A percentile compares a stretch with the other conserved stretches of the same genome.
These are phyloP conservation scores for Umbelopsis vinacea DNA, from an alignment of 192 early-diverging fungal genomes.

Conservation along the genomic window DNA sequence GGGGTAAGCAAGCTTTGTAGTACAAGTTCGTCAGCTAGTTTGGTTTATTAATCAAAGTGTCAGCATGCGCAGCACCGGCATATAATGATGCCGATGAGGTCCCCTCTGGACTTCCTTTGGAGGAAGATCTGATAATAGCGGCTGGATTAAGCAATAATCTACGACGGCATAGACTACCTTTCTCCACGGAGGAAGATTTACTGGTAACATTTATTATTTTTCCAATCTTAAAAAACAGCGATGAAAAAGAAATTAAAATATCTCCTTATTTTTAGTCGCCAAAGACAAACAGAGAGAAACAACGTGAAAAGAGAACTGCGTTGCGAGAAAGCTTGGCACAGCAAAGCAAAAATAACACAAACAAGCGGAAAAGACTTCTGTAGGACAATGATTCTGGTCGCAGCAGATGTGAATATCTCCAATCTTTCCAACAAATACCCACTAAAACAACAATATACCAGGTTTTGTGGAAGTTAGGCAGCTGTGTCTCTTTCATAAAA, in stretches of 20 bases:
- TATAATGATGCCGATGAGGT: not conserved
- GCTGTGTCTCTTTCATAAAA: too few species aligned
- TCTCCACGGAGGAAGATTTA: too few species aligned
- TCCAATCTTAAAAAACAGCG: too few species aligned
- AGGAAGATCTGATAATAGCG: slow-evolving; percentile 9
- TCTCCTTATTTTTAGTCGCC: not conserved
- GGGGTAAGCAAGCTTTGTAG: not conserved
- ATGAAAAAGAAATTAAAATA: not conserved
- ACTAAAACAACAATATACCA: not conserved
- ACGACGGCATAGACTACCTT: not conserved
- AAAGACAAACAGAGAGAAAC: slow-evolving; percentile 5
- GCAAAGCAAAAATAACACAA: not conserved
- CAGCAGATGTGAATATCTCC: too few species aligned
- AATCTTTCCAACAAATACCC: too few species aligned
- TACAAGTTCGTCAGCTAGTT: too few species aligned
- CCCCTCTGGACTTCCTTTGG: not conserved
- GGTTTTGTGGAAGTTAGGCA: not conserved
- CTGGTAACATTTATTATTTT: too few species aligned
- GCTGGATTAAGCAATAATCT: not conserved
- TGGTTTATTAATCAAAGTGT: too few species aligned
- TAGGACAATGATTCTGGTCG: not conserved
- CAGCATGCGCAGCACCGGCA: too few species aligned
- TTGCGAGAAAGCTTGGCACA: not conserved
- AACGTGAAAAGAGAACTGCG: not conserved
- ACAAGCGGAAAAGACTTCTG: not conserved